Evolutionary conservation across 2,329 filamentous ascomycete species (phyloP), one percentile per base, ranked within the genome.

Genomic region (Parasarocladium wereldwijsianum): DNA sequence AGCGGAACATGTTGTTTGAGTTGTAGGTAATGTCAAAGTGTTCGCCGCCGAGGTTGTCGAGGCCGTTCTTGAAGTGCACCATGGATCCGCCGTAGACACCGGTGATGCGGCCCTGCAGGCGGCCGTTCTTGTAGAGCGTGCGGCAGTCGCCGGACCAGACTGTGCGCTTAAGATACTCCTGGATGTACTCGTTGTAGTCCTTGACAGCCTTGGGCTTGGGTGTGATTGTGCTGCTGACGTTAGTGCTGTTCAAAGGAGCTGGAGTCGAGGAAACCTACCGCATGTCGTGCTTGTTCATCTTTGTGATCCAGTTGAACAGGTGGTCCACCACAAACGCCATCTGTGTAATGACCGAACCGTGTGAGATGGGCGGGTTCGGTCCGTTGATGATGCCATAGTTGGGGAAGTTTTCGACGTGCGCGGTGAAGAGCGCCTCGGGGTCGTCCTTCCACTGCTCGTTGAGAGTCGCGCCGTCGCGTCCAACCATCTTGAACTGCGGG

Each of bases 41-140:
- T 43, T 69, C 65, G 12, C 57, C 58, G 22, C 64, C 49, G 35
- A 68, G 57, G 6, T 43, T 41, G 38, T 62, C 57, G 14, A 70
- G 50, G 59, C 66, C 66, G 36, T 64, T 57, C 42, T 66, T 60
- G 43, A 66, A 66, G 40, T 67, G 62, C 30, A 62, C 49, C 16
- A 62, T 50, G 38, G 59, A 62, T 5, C 63, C 63, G 0, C 62
- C 62, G 36, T 66, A 62, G 31, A 67, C 44, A 5, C 58, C 61
- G 8, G 53, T 58, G 17, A 67, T 60, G 3, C 56, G 54, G 0
- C 58, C 62, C 20, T 57, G 48, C 6, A 41, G 45, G 10, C 38
- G 43, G 10, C 54, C 60, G 24, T 52, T 49, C 43, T 65, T 67
- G 44, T 62, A 69, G 63, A 63, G 67, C 8, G 60, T 64, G 8